Base-by-base conservation (phyloP, 768 basidiomycete species). In the Austroboletus festivus region DNA sequence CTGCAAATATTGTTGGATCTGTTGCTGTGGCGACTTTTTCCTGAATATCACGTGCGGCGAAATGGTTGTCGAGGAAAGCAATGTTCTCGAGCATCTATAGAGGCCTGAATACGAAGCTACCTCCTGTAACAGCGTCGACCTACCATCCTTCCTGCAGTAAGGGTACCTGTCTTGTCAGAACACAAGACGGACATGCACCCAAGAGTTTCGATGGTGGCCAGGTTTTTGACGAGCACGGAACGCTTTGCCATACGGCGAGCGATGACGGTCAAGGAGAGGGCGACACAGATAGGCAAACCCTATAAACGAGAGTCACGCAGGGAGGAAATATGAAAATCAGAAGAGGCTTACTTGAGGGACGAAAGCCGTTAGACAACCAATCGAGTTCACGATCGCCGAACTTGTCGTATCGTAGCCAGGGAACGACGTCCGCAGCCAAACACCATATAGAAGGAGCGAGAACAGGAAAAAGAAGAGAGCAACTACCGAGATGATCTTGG, bases 151-250 rank as follows among this genome's bases (percentile, higher is more conserved):
- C 73, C 73, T 26, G 73, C 61, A 0, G 74, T 79, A 22, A 80
- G 65, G 1, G 74, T 78, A 21, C 75, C 75, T 2, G 75, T 74
- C 57, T 81, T 81, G 65, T 81, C 79, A 8, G 75, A 75, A 58
- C 76, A 77, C 15, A 81, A 50, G 37, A 78, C 71, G 7, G 73
- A 72, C 62, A 81, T 76, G 23, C 69, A 67, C 4, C 79, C 79
- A 26, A 80, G 68, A 1, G 76, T 76, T 54, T 80, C 79, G 43
- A 80, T 73, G 3, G 74, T 79, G 33, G 74, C 72, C 43, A 80
- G 59, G 22, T 72, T 73, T 54, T 78, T 78, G 48, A 77, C 76
- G 35, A 76, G 59, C 9, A 76, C 71, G 19, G 71, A 73, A 21
- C 75, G 65, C 40, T 68, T 65, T 11, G 76, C 75, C 59, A 81